phyloP scores from a whole-genome alignment of 805 yeast species.

The Barnettozyma sucrosica region DNA sequence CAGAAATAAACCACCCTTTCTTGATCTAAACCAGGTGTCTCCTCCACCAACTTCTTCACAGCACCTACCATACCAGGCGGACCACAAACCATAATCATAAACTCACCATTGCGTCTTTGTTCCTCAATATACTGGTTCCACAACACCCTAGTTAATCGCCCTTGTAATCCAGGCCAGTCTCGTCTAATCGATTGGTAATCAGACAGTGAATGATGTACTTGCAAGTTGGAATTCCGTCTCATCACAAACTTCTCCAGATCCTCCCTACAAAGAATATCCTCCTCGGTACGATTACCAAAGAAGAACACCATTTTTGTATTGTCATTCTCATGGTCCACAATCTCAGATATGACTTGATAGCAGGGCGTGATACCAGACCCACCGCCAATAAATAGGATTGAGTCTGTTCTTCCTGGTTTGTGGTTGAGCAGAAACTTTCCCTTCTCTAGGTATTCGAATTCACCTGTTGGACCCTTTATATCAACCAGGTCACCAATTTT shows the following conservation, averaged over 20 bases:
- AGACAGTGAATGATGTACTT: neutral
- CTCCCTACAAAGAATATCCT: constrained; percentile 60
- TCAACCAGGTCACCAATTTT: constrained; percentile 50
- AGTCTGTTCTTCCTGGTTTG: constrained; percentile 21
- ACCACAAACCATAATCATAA: constrained; percentile 61
- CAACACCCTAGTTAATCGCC: constrained; percentile 50
- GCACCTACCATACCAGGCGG: constrained; percentile 61
- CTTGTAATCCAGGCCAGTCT: constrained; percentile 37
- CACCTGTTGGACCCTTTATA: constrained; percentile 73
- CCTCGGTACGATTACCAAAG: constrained; percentile 64
- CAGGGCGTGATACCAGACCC: constrained; percentile 88
- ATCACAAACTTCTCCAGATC: constrained; percentile 47
- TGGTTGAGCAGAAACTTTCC: constrained; percentile 52
- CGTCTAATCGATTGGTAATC: constrained; percentile 40
- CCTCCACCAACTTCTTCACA: constrained; percentile 42
- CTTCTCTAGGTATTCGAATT: constrained; percentile 42
- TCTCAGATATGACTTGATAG: constrained; percentile 64
- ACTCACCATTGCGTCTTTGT: constrained; percentile 37
- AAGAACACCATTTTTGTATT: constrained; percentile 50
- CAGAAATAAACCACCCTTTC: constrained; percentile 21
- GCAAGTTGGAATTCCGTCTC: neutral
- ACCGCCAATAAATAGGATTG: constrained; percentile 58
- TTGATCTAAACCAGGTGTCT: constrained; percentile 39
- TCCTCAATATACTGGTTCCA: constrained; percentile 45
- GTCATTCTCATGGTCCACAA: constrained; percentile 61